These are phyloP conservation scores for Acrocalymma vagum DNA, from an alignment of 2,329 filamentous ascomycete species.

Conservation along the genomic window DNA sequence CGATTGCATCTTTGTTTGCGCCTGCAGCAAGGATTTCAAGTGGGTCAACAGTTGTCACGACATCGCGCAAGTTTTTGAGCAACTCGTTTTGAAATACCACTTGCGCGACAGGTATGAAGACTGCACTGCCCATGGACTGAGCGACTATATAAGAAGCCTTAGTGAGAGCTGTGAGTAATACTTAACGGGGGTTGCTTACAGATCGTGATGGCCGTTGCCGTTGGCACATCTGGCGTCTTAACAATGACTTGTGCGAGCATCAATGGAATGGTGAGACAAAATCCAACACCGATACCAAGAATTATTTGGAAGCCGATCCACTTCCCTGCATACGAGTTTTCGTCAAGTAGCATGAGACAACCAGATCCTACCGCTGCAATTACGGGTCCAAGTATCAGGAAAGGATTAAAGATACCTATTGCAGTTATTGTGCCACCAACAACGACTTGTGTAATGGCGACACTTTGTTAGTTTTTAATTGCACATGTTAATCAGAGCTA, in stretches of 20 bases:
- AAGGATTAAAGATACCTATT: constrained; percentile 47
- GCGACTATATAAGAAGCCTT: too few relatives aligned
- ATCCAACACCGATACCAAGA: constrained; percentile 49
- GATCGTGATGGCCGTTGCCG: too few relatives aligned
- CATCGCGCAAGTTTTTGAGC: not conserved
- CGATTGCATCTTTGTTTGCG: too few relatives aligned
- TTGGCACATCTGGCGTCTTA: constrained; percentile 44
- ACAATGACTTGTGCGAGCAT: constrained; percentile 45
- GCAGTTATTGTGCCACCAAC: too few relatives aligned
- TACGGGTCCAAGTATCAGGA: constrained; percentile 36
- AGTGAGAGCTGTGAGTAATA: too few relatives aligned
- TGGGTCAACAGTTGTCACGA: not conserved
- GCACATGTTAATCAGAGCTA: constrained; percentile 5
- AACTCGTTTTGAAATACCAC: not conserved
- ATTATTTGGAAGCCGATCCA: constrained; percentile 58
- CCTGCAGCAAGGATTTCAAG: too few relatives aligned
- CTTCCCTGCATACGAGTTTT: not conserved
- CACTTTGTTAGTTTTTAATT: constrained; percentile 25
- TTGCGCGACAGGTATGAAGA: constrained; percentile 1
- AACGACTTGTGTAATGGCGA: constrained; percentile 43
- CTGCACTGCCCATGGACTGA: not conserved
- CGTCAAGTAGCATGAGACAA: too few relatives aligned
- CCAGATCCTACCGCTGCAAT: constrained; percentile 48
- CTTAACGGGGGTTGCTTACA: constrained; percentile 1
- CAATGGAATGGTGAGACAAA: constrained; percentile 40